Conservation (phyloP, 2,329 filamentous ascomycete genomes). For the Cytospora mali region DNA sequence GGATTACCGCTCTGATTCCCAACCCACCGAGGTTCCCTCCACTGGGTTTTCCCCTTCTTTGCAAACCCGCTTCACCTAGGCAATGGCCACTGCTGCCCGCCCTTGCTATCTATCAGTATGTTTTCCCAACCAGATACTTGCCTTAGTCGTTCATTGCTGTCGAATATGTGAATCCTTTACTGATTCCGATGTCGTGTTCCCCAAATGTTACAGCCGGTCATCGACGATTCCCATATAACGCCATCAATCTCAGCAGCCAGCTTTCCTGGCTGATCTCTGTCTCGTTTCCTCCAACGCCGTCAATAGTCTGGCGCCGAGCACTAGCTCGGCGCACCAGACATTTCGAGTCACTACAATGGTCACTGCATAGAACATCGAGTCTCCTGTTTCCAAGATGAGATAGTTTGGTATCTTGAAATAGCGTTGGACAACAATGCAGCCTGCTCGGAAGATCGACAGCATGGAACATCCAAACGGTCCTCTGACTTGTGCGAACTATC, state of each 20-base stretch:
- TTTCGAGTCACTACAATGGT: conserved; percentile 3
- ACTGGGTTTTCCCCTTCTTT: neutral
- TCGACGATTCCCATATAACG: no score
- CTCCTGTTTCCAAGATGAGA: conserved; percentile 7
- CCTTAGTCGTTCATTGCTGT: neutral
- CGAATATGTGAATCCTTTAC: neutral
- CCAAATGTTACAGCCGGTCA: neutral
- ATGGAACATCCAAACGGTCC: conserved; percentile 1
- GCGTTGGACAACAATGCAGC: conserved; percentile 4
- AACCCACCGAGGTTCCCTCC: no score
- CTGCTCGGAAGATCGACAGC: neutral
- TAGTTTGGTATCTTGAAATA: neutral
- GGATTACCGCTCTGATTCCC: no score
- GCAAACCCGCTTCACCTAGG: no score
- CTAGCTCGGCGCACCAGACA: conserved; percentile 11
- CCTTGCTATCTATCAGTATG: neutral
- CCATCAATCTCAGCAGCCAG: no score
- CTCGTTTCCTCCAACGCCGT: neutral
- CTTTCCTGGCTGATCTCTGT: no score
- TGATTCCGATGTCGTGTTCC: neutral
- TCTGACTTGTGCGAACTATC: conserved; percentile 1
- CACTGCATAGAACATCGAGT: conserved; percentile 15
- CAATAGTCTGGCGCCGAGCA: conserved; percentile 14
- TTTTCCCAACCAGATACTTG: neutral
- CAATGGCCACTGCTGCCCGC: neutral